Evolutionary conservation across 2,329 filamentous ascomycete species (phyloP).

Genomic region (Pseudophaeomoniella oleicola): DNA sequence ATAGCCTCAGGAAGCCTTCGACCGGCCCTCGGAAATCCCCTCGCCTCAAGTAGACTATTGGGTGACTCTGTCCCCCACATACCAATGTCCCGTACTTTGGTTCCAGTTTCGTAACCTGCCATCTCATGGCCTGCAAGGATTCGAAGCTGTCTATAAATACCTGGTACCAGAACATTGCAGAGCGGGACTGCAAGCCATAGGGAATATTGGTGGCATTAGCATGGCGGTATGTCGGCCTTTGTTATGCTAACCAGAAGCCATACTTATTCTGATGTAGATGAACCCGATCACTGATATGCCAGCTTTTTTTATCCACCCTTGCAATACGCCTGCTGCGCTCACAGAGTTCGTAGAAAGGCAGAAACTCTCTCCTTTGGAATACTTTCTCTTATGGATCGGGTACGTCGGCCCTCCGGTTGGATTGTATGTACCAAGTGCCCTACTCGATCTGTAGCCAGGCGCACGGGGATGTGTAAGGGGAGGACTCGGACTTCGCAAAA

Average conservation of each 20-base stretch:
- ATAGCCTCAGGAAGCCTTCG: conserved; percentile 29
- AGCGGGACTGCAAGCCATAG: conserved; percentile 42
- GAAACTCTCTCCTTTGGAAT: conserved; percentile 39
- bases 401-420: conserved; percentile 68
- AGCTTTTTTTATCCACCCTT: conserved; percentile 85
- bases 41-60: conserved; percentile 50
- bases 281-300: conserved; percentile 69
- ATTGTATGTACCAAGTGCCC: conserved; percentile 58
- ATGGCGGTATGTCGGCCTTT: conserved; percentile 58
- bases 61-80: conserved; percentile 60
- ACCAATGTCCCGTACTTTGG: conserved; percentile 62
- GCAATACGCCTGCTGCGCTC: conserved; percentile 73
- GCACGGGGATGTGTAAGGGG: too few relatives aligned
- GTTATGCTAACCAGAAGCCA: too few relatives aligned
- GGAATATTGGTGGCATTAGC: conserved; percentile 59
- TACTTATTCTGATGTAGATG: conserved; percentile 39
- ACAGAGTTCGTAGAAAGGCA: conserved; percentile 36
- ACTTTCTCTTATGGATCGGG: conserved; percentile 83
- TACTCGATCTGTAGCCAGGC: conserved; percentile 31
- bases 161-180: conserved; percentile 56
- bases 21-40: conserved; percentile 14
- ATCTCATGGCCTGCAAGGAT: conserved; percentile 38
- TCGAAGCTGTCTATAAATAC: conserved; percentile 56
- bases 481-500: too few relatives aligned
- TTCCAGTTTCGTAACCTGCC: conserved; percentile 51